Conservation (phyloP, 1,139 yeast genomes). For the Taphrina deformans region DNA sequence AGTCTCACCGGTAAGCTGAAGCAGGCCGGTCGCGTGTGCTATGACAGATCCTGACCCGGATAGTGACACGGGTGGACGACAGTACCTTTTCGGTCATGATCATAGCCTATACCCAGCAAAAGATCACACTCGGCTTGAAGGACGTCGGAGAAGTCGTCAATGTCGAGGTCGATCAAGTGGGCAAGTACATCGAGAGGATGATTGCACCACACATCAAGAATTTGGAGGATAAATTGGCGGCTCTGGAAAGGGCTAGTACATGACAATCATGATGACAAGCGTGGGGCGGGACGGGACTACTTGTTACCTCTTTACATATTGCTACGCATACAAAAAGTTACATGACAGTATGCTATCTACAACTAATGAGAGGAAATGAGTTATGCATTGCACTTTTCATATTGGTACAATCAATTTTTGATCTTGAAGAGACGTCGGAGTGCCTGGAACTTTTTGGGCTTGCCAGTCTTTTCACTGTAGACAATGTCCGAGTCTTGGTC, state of each 20-base stretch:
- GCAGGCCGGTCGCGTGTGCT: too few species aligned
- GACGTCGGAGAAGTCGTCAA: conserved; percentile 66
- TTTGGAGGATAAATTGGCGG: conserved; percentile 23
- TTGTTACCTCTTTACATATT: background rate
- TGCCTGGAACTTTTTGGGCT: conserved; percentile 30
- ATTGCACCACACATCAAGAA: conserved; percentile 58
- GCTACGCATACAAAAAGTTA: background rate
- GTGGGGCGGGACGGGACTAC: too few species aligned
- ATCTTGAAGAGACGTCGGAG: conserved; percentile 23
- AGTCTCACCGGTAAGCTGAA: conserved; percentile 74
- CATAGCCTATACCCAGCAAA: conserved; percentile 85
- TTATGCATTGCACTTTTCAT: background rate
- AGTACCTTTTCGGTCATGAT: conserved; percentile 76
- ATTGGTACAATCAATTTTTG: background rate
- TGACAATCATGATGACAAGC: background rate
- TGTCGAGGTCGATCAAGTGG: conserved; percentile 91
- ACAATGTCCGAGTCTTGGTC: background rate
- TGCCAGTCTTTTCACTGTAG: conserved; percentile 19
- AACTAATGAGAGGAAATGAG: background rate
- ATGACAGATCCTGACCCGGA: too few species aligned
- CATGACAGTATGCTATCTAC: background rate
- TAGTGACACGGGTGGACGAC: conserved; percentile 53
- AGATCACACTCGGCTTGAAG: conserved; percentile 65
- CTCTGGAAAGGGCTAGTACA: background rate
- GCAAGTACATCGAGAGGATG: conserved; percentile 87